Conservation (phyloP, 257 asterid genomes). For the Solanum rostratum region DNA sequence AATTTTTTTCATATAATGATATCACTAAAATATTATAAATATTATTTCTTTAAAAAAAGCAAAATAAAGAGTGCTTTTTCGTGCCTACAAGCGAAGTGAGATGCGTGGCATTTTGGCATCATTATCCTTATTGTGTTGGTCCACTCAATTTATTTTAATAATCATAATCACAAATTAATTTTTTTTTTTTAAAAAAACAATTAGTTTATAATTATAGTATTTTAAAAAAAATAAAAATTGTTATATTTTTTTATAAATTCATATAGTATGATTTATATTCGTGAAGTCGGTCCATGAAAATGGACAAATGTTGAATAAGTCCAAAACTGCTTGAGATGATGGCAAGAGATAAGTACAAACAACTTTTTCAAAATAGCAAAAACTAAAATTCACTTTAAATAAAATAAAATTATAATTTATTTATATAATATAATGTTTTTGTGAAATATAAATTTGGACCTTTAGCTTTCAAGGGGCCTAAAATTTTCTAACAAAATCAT, state of each 20-base stretch:
- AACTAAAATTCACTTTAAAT: neutral
- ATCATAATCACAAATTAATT: too few species aligned
- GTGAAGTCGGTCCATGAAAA: neutral
- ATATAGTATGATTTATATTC: too few species aligned
- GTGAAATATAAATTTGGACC: neutral
- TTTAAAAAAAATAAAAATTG: too few species aligned
- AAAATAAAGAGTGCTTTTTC: neutral
- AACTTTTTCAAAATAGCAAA: neutral
- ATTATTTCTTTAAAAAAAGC: too few species aligned
- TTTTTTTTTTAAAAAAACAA: too few species aligned
- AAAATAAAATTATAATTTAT: neutral
- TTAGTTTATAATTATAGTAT: too few species aligned
- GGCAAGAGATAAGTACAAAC: neutral
- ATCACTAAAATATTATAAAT: too few species aligned
- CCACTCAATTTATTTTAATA: too few species aligned
- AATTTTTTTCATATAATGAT: too few species aligned
- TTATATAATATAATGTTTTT: neutral
- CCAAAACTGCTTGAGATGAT: neutral
- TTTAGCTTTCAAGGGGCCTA: neutral
- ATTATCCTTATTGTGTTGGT: neutral
- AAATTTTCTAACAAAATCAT: neutral
- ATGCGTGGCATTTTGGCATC: neutral
- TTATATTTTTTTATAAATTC: too few species aligned
- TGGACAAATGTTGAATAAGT: neutral
- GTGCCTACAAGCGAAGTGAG: neutral